Evolutionary conservation across 2,329 filamentous ascomycete genomes (phyloP).

Genomic region (Monilinia laxa): DNA sequence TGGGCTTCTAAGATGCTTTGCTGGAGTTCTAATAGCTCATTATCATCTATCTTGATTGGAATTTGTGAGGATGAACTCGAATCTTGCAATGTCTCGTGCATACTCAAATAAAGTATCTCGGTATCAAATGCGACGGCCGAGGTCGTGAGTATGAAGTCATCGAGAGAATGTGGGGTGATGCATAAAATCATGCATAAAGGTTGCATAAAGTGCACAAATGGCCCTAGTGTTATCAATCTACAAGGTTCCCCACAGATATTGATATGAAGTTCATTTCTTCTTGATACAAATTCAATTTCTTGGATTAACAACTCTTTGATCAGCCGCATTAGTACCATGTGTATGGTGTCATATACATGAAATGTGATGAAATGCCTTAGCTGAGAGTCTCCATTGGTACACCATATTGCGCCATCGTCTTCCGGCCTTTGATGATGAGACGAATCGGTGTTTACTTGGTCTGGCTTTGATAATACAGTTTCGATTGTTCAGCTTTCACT

Average conservation of each 20-base stretch:
- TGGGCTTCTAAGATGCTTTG: slow-evolving; percentile 38
- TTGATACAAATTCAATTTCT: background rate
- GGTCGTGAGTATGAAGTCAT: slow-evolving; percentile 15
- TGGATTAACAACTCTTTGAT: background rate
- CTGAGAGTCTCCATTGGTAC: slow-evolving; percentile 3
- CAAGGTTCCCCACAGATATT: slow-evolving; percentile 1
- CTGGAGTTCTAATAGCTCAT: slow-evolving; percentile 36
- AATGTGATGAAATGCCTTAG: background rate
- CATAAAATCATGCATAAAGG: background rate
- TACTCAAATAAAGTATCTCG: background rate
- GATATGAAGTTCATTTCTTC: background rate
- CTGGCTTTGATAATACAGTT: background rate
- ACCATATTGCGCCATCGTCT: background rate
- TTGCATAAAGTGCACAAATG: background rate
- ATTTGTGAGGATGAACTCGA: background rate
- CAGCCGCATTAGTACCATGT: background rate
- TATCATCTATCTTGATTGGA: slow-evolving; percentile 37
- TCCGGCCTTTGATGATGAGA: background rate
- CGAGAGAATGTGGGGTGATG: slow-evolving; percentile 16
- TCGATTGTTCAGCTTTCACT: background rate
- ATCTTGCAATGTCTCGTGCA: background rate
- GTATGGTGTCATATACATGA: background rate
- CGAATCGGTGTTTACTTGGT: background rate
- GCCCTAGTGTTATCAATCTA: background rate
- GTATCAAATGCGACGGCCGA: background rate